These are phyloP conservation scores for Myrica gale DNA, from an alignment of 306 rosid species.

Conservation along the genomic window DNA sequence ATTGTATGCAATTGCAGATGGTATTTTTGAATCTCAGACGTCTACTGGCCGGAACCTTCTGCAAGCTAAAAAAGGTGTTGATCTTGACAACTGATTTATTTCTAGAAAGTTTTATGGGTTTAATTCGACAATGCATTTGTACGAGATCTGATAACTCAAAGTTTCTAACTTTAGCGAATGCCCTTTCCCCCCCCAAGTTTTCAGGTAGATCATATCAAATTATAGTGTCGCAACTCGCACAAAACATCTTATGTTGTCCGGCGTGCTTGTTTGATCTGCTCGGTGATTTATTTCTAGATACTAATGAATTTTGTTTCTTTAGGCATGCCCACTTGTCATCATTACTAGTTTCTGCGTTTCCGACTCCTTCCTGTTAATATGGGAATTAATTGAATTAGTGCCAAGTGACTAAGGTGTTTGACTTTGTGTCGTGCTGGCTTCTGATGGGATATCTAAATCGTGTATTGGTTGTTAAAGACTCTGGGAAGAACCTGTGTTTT, in stretches of 20 bases:
- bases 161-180: neutral
- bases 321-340: neutral
- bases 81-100: neutral
- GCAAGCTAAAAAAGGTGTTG: constrained; percentile 70
- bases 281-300: neutral
- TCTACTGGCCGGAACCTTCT: constrained; percentile 68
- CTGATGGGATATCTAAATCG: neutral
- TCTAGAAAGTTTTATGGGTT: neutral
- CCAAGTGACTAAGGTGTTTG: neutral
- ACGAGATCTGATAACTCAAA: constrained; percentile 23
- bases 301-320: neutral
- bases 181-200: neutral
- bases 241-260: neutral
- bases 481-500: neutral
- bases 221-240: neutral
- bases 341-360: neutral
- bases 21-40: constrained; percentile 42
- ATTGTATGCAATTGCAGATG: constrained; percentile 42
- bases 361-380: neutral
- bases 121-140: neutral
- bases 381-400: neutral
- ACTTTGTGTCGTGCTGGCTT: neutral
- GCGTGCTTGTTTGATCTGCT: neutral
- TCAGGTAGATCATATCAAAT: neutral
- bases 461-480: neutral